These are phyloP conservation scores for Moesziomyces sp. DNA, from an alignment of 1,284 basidiomycete genomes.

Conservation along the genomic window DNA sequence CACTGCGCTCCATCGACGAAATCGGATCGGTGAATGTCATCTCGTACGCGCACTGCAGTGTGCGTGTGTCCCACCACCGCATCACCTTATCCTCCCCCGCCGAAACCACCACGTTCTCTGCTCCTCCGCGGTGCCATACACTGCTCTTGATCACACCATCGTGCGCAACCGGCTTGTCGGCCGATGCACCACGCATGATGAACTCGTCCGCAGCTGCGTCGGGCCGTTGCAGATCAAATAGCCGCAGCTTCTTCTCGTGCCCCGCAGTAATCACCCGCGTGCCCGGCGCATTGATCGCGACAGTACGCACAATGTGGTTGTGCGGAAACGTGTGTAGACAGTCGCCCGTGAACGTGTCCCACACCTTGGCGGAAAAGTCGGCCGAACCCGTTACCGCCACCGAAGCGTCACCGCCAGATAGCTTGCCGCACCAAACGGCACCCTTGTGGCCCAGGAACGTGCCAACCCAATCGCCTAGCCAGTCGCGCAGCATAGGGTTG, in stretches of 20 bases:
- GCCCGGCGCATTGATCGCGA: slow-evolving; percentile 80
- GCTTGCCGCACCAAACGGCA: slow-evolving; percentile 96
- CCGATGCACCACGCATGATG: slow-evolving; percentile 70
- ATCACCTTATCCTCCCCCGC: slow-evolving; percentile 91
- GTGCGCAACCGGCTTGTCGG: slow-evolving; percentile 70
- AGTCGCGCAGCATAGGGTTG: slow-evolving; percentile 66
- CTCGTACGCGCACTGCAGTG: slow-evolving; percentile 77
- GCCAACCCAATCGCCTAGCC: slow-evolving; percentile 94
- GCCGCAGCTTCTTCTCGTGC: slow-evolving; percentile 95
- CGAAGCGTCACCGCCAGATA: slow-evolving; percentile 76
- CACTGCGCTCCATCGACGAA: slow-evolving; percentile 83
- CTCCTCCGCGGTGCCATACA: slow-evolving; percentile 79
- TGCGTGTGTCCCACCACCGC: slow-evolving; percentile 94
- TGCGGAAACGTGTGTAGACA: slow-evolving; percentile 92
- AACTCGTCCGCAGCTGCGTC: slow-evolving; percentile 87
- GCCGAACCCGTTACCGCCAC: slow-evolving; percentile 92
- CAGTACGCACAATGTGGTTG: slow-evolving; percentile 96
- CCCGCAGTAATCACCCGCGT: slow-evolving; percentile 87
- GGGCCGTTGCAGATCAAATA: slow-evolving; percentile 80
- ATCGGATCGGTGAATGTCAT: slow-evolving; percentile 83
- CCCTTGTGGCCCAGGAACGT: slow-evolving; percentile 98
- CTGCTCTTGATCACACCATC: slow-evolving; percentile 91
- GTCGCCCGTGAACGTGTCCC: slow-evolving; percentile 92
- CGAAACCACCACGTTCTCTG: slow-evolving; percentile 78
- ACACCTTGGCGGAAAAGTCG: slow-evolving; percentile 98